Evolutionary conservation across 176 grass and related monocot species (phyloP).

Genomic region (Rhynchospora breviuscula): DNA sequence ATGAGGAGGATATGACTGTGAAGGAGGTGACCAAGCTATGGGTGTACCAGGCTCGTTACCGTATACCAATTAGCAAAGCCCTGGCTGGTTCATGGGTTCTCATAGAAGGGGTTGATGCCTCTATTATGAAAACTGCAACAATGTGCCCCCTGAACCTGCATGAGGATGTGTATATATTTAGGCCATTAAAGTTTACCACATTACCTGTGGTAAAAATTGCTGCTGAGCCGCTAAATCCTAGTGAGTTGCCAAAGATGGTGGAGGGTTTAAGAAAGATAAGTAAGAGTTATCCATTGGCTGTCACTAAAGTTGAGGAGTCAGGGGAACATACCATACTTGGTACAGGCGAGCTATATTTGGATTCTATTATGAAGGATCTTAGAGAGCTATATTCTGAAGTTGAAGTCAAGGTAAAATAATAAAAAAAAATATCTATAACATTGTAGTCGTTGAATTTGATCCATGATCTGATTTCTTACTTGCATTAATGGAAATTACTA

Average conservation of each 20-base stretch:
- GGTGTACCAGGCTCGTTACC: conserved; percentile 95
- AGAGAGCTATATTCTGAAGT: conserved; percentile 99
- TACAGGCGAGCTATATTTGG: conserved; percentile 89
- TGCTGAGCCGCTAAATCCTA: conserved; percentile 93
- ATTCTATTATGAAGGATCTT: conserved; percentile 99
- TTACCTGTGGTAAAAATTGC: conserved; percentile 92
- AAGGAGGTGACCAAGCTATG: conserved; percentile 98
- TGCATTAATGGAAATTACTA: not conserved
- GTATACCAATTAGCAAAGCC: conserved; percentile 86
- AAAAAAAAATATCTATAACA: not conserved
- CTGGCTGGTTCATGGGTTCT: conserved; percentile 97
- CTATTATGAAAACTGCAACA: conserved; percentile 98
- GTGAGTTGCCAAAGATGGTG: conserved; percentile 96
- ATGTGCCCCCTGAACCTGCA: conserved; percentile 83
- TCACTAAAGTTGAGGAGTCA: conserved; percentile 97
- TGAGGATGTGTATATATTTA: conserved; percentile 96
- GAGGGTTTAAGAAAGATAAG: conserved; percentile 98
- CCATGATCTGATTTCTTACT: not conserved
- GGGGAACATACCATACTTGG: conserved; percentile 95
- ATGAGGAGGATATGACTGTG: conserved; percentile 98
- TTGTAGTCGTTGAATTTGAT: not conserved
- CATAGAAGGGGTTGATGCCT: conserved; percentile 98
- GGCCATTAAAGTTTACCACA: conserved; percentile 87
- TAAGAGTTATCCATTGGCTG: conserved; percentile 95
- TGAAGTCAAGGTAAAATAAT: conserved; percentile 77